Evolutionary conservation across 768 basidiomycete genomes (phyloP).

Genomic region (Erythrobasidium yunnanense): DNA sequence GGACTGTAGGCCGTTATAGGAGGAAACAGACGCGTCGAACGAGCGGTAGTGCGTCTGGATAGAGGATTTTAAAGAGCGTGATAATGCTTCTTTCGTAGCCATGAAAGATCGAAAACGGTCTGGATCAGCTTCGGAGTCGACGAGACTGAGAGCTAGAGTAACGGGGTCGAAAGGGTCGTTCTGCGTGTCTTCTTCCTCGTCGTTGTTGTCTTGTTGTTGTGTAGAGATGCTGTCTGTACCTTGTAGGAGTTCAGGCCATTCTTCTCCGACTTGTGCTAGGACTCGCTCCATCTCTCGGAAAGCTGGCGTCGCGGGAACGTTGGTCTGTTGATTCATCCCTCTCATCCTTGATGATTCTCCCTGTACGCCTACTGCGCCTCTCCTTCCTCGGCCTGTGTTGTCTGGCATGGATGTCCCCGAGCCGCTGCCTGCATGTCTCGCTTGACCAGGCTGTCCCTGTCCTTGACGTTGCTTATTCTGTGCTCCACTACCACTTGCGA

Average conservation of each 20-base stretch:
- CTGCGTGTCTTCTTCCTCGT: constrained; percentile 15
- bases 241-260: constrained; percentile 34
- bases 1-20: constrained; percentile 65
- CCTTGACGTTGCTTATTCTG: background rate
- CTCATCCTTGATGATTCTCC: constrained; percentile 29
- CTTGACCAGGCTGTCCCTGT: background rate
- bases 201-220: background rate
- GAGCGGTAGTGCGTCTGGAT: constrained; percentile 86
- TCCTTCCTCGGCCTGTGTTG: background rate
- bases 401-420: background rate
- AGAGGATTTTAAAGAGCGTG: constrained; percentile 69
- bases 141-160: constrained; percentile 75
- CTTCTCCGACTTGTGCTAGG: constrained; percentile 22
- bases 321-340: background rate
- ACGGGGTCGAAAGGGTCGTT: constrained; percentile 73
- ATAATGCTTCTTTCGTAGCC: constrained; percentile 62
- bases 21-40: constrained; percentile 85
- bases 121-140: constrained; percentile 67
- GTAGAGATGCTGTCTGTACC: too few species aligned
- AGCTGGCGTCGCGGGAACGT: constrained; percentile 35
- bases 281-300: constrained; percentile 36
- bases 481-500: constrained; percentile 1
- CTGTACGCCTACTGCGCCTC: constrained; percentile 24
- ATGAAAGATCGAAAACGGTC: constrained; percentile 46
- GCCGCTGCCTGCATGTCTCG: background rate